Evolutionary conservation across 1,139 yeast genomes (phyloP), one percentile per base, ranked within the genome.

Genomic region (Hyphopichia khmerensis): DNA sequence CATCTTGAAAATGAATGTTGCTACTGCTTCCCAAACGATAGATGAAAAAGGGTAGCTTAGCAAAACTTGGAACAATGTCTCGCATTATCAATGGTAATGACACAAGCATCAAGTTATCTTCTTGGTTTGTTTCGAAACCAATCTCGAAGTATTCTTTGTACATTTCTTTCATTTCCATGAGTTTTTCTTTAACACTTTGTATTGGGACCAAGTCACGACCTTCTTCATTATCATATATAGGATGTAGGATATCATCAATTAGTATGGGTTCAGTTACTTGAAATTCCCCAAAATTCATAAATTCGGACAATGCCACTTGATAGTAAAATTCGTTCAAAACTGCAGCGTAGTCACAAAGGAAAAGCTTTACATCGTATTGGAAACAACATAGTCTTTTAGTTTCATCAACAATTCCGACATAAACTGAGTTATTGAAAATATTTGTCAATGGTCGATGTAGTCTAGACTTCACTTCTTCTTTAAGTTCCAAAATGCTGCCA

Each of bases 361-460:
- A 86, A 29, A 93, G 68, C 45, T 81, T 80, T 10, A 91, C 85
- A 48, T 86, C 96, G 55, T 82, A 79, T 57, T 95, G 99, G 41
- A 93, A 72, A 19, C 96, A 87, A 14, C 87, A 83, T 15, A 93
- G 65, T 33, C 98, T 69, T 48, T 80, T 76, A 4, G 62, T 57
- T 21, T 77, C 78, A 59, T 91, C 98, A 1, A 88, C 93, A 4
- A 93, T 67, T 0, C 99, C 99, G 9, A 93, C 84, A 56, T 77
- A 89, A 0, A 84, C 80, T 41, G 87, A 79, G 45, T 86, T 80
- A 16, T 84, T 77, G 59, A 93, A 80, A 1, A 88, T 65, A 35
- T 79, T 77, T 0, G 96, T 84, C 24, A 93, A 61, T 4, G 75
- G 74, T 26, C 68, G 63, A 56, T 85, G 78, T 0, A 78, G 68